Conservation (phyloP, 495 filamentous ascomycete species). For the Hypoxylon intermedium region DNA sequence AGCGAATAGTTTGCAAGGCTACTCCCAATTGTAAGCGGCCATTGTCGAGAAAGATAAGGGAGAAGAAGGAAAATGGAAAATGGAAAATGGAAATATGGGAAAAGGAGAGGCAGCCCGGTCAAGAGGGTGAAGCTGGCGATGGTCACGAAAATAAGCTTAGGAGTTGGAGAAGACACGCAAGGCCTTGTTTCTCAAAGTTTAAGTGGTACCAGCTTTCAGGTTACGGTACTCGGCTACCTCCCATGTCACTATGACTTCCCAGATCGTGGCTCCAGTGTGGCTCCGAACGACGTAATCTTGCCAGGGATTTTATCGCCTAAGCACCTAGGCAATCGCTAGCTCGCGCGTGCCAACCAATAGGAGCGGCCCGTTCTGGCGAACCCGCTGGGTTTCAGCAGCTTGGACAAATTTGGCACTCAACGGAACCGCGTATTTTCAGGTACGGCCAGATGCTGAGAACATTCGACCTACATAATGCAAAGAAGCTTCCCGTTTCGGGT, state of each 20-base stretch:
- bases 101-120: background rate
- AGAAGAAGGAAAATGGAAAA: background rate
- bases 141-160: constrained; percentile 32
- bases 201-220: constrained; percentile 23
- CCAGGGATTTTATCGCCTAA: constrained; percentile 29
- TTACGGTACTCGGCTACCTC: constrained; percentile 12
- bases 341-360: constrained; percentile 13
- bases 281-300: constrained; percentile 35
- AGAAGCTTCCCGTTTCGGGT: background rate
- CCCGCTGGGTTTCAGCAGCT: constrained; percentile 10
- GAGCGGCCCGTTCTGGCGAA: background rate
- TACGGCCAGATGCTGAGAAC: background rate
- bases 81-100: constrained; percentile 1
- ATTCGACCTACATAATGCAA: background rate
- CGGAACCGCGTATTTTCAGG: background rate
- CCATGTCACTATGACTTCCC: constrained; percentile 17
- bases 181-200: constrained; percentile 28
- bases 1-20: constrained; percentile 14
- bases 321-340: constrained; percentile 19
- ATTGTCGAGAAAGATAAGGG: background rate
- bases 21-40: constrained; percentile 14
- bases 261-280: constrained; percentile 32
- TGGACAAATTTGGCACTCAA: background rate
- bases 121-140: constrained; percentile 26
- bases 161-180: constrained; percentile 28